Base-by-base conservation (phyloP, 2,329 filamentous ascomycete species). In the Diaporthe destruens region DNA sequence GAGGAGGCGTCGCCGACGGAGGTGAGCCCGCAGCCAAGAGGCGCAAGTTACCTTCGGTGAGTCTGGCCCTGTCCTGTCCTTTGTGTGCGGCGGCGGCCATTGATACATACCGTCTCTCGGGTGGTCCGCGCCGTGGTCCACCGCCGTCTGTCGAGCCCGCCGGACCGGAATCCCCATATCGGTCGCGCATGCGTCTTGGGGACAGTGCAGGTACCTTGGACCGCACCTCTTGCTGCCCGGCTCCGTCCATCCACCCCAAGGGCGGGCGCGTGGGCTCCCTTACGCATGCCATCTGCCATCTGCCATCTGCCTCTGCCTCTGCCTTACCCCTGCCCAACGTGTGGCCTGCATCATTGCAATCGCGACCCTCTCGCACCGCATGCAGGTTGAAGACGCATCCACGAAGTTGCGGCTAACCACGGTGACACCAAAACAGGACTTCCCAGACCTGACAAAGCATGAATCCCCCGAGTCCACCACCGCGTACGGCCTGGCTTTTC, bases 391-490 rank as follows among this genome's bases (percentile, higher is more conserved):
- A 61, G 42, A 61, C 67, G 12, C 18, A 23, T 61, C 44, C 67
- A 47, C 32, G 47, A 44, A 25, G 49, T 29, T 39, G 23, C 56
- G 42, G 57, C 72, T 74, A 54, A 74, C 70, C 57, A 39, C 16
- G 47, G 61, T 69, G 57, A 70, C 47, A 54, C 65, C 55, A 44
- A 53, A 49, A 44, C 74, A 83, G 78, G 82, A 85, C 75, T 88
- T 85, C 75, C 72, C 72, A 32, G 85, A 89, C 74, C 81, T 89
- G 36, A 80, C 84, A 61, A 83, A 87, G 72, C 86, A 85, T 76
- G 93, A 95, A 82, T 91, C 88, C 20, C 82, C 84, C 69, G 90
- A 93, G 80, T 90, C 90, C 20, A 95, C 93, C 3, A 91, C 91
- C 18, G 87, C 91, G 71, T 89, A 91, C 78, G 94, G 94, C 49